Conservation (phyloP, 2,329 filamentous ascomycete species). For the Ophiostoma triangulosporum region DNA sequence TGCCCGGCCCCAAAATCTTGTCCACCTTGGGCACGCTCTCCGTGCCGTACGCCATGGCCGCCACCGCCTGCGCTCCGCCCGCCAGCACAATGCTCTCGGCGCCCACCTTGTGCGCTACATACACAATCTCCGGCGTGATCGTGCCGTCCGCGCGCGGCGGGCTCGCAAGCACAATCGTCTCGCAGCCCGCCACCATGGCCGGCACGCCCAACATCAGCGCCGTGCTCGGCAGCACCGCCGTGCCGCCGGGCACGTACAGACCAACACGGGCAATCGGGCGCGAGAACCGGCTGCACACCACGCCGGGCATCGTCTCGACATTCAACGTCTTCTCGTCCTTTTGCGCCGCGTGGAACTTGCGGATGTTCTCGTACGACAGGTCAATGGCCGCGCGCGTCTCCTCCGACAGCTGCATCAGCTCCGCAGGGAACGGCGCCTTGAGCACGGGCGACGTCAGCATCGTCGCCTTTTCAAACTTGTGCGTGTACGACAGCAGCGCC, state of each 20-base stretch:
- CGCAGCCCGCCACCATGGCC: constrained; percentile 92
- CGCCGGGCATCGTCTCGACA: constrained; percentile 96
- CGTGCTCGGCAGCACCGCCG: constrained; percentile 90
- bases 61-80: constrained; percentile 88
- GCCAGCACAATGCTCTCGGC: constrained; percentile 93
- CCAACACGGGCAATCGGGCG: constrained; percentile 93
- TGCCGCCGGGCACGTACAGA: constrained; percentile 89
- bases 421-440: constrained; percentile 72
- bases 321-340: constrained; percentile 67
- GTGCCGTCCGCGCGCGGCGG: constrained; percentile 81
- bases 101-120: constrained; percentile 91
- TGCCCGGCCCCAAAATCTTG: constrained; percentile 95
- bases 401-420: constrained; percentile 69
- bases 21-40: constrained; percentile 92
- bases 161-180: constrained; percentile 86
- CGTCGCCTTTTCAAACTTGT: constrained; percentile 95
- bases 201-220: constrained; percentile 97
- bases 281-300: constrained; percentile 84
- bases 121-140: constrained; percentile 92
- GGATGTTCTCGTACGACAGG: constrained; percentile 84
- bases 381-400: constrained; percentile 92
- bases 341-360: constrained; percentile 85
- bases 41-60: constrained; percentile 94
- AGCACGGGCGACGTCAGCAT: constrained; percentile 81
- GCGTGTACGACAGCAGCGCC: constrained; percentile 81